A percentile compares a stretch with the other conserved stretches of the same genome.
phyloP scores from a whole-genome alignment of 495 filamentous ascomycete genomes.

The Penicillium herquei region DNA sequence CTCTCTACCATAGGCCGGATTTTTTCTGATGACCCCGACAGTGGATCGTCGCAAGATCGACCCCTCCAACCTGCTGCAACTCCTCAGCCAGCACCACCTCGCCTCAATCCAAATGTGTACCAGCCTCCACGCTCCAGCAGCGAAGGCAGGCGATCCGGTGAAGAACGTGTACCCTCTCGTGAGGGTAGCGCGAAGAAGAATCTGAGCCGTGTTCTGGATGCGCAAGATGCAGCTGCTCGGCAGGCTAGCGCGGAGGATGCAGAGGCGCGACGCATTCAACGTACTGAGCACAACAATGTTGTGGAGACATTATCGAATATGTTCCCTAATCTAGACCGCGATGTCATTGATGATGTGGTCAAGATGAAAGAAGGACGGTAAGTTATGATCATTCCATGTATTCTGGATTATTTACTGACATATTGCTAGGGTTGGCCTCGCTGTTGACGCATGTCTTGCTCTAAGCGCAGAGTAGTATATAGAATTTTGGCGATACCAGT shows the following conservation, averaged over 20 bases:
- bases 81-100: conserved; percentile 57
- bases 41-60: conserved; percentile 34
- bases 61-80: conserved; percentile 49
- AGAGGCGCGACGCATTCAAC: conserved; percentile 80
- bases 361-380: conserved; percentile 88
- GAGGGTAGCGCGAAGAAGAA: conserved; percentile 26
- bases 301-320: conserved; percentile 90
- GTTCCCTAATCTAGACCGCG: conserved; percentile 88
- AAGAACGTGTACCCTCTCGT: conserved; percentile 28
- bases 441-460: conserved; percentile 89
- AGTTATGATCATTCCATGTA: conserved; percentile 30
- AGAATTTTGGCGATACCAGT: conserved; percentile 9
- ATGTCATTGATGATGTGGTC: conserved; percentile 92
- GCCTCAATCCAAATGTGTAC: conserved; percentile 57
- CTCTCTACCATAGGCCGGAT: conserved; percentile 95
- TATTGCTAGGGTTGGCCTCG: conserved; percentile 70
- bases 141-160: conserved; percentile 46
- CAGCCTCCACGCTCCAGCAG: conserved; percentile 47
- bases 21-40: conserved; percentile 75
- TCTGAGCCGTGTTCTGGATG: conserved; percentile 36
- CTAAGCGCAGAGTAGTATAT: conserved; percentile 54
- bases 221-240: conserved; percentile 88
- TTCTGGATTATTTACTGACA: conserved; percentile 1
- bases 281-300: conserved; percentile 82
- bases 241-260: conserved; percentile 92